Evolutionary conservation across 1,284 basidiomycete species (phyloP).

Genomic region (Filobasidium uniguttulatum): DNA sequence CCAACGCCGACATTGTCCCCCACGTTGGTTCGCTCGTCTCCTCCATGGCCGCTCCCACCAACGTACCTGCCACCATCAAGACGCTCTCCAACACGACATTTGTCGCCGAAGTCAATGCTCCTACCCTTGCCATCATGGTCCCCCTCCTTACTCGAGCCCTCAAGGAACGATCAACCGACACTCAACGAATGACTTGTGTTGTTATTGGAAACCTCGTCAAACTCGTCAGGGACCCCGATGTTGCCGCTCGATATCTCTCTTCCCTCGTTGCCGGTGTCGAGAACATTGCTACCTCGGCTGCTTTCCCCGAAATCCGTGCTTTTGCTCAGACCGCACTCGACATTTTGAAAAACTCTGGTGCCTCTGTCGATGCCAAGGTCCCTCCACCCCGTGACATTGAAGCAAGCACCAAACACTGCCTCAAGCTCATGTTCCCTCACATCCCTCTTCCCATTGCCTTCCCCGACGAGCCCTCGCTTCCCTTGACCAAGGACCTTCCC

Average conservation of each 20-base stretch:
- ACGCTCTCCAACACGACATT: constrained; percentile 82
- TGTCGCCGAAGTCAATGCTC: constrained; percentile 91
- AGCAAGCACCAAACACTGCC: constrained; percentile 46
- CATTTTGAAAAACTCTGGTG: constrained; percentile 65
- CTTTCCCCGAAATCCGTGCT: constrained; percentile 92
- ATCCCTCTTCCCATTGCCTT: constrained; percentile 45
- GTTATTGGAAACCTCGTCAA: constrained; percentile 97
- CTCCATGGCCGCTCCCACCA: constrained; percentile 77
- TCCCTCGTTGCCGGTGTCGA: constrained; percentile 81
- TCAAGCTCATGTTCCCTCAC: constrained; percentile 47
- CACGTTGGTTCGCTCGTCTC: constrained; percentile 85
- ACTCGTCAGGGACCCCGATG: constrained; percentile 79
- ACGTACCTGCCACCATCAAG: constrained; percentile 88
- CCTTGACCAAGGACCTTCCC: constrained; percentile 28
- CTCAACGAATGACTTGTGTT: constrained; percentile 67
- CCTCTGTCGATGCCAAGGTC: constrained; percentile 52
- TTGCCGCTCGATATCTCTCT: constrained; percentile 81
- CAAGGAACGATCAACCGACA: constrained; percentile 93
- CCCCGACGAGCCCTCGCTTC: constrained; percentile 37
- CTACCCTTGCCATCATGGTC: constrained; percentile 89
- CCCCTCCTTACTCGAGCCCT: constrained; percentile 83
- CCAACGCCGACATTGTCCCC: constrained; percentile 82
- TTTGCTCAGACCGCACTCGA: constrained; percentile 69
- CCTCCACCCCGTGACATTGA: constrained; percentile 50
- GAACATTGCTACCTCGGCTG: constrained; percentile 77